Base-by-base conservation (phyloP, 305 asterid genomes). In the Fraxinus sp. region DNA sequence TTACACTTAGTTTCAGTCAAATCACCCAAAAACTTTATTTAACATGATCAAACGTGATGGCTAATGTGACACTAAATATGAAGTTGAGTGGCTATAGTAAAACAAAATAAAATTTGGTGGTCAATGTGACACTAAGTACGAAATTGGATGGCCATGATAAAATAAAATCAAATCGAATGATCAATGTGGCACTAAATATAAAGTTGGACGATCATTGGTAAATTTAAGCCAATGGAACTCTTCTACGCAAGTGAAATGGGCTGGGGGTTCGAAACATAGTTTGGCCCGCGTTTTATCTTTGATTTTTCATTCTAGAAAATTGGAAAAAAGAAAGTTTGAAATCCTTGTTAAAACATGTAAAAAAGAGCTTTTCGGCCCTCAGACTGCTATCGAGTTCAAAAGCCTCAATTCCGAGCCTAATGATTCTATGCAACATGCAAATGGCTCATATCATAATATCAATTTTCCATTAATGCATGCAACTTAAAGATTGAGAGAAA, bases 281-380 rank as follows among this genome's bases (percentile, higher is more conserved):
- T 55, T 5, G 26, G 3, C 26, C 1, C 1, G 1, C 1, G 28
- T 18, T 57, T 57, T 7, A 18, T 5, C 6, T 18, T 77, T 76
- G 44, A 68, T 41, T 78, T 70, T 79, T 86, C 75, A 77, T 68
- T 82, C 74, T 79, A 49, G 4, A 32, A 55, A 55, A 5, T n/a
- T n/a, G 10, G 10, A n/a, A 55, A 55, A 3, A 55, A n/a, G 22
- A 55, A 55, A n/a, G 7, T n/a, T n/a, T 1, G 9, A 55, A 55
- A n/a, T 16, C 9, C 7, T 55, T n/a, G 9, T n/a, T 18, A n/a
- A 20, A n/a, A 5, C 66, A 6, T 57, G 68, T 57, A n/a, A 18
- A 26, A 8, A 6, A 57, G 11, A 18, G 28, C 68, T 57, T 57
- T 57, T 57, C 8, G 28, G 11, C 28, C 66, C 26, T 57, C 4